These are phyloP conservation scores for Alternaria alternata DNA, from an alignment of 2,329 filamentous ascomycete genomes.

Conservation along the genomic window DNA sequence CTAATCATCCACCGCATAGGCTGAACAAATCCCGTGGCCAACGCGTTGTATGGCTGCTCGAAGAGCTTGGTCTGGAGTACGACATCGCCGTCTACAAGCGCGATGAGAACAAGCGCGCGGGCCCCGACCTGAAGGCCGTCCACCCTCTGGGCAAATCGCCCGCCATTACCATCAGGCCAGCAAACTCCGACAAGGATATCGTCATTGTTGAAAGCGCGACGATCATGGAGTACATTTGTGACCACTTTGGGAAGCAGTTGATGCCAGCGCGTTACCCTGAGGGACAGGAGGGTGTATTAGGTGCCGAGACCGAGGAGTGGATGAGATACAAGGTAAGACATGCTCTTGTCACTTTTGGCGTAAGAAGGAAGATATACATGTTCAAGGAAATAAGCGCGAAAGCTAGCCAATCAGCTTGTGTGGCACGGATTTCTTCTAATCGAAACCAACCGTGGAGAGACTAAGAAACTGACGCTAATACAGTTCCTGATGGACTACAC, in stretches of 20 bases:
- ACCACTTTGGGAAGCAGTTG: constrained; percentile 66
- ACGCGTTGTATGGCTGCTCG: constrained; percentile 84
- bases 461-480: constrained; percentile 42
- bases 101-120: constrained; percentile 70
- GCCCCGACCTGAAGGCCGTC: constrained; percentile 76
- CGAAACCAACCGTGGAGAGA: neutral
- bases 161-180: constrained; percentile 70
- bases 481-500: constrained; percentile 73
- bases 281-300: constrained; percentile 63
- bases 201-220: constrained; percentile 83
- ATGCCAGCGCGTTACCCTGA: constrained; percentile 61
- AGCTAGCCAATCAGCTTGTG: neutral
- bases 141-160: constrained; percentile 91
- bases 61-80: constrained; percentile 82
- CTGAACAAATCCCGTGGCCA: constrained; percentile 84
- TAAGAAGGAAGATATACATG: neutral
- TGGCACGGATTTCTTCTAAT: neutral
- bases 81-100: constrained; percentile 83
- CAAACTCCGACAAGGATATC: constrained; percentile 57
- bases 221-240: constrained; percentile 82
- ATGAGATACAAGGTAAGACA: constrained; percentile 60
- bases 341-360: neutral
- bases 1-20: constrained; percentile 59
- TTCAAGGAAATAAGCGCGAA: neutral
- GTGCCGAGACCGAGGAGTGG: constrained; percentile 68